A percentile compares a stretch with the other conserved stretches of the same genome.
phyloP scores from a whole-genome alignment of 768 basidiomycete genomes.

The Clitopilus passeckerianus region DNA sequence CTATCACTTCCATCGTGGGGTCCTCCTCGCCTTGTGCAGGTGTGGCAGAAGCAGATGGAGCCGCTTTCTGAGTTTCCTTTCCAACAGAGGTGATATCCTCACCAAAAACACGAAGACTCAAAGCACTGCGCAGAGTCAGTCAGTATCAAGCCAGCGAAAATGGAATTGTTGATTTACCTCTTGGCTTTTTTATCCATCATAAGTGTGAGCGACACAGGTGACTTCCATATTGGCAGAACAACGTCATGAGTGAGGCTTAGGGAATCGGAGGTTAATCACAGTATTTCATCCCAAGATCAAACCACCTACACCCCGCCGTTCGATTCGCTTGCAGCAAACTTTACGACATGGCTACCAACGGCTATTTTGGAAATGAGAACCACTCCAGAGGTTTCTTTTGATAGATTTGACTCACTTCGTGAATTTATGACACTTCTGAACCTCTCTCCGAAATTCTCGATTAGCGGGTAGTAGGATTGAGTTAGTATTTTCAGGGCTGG shows the following conservation, averaged over 20 bases:
- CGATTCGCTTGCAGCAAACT: slow-evolving; percentile 52
- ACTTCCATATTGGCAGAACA: slow-evolving; percentile 95
- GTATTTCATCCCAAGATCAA: not conserved
- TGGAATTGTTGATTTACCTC: slow-evolving; percentile 46
- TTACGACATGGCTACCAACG: slow-evolving; percentile 68
- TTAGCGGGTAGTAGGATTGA: slow-evolving; percentile 76
- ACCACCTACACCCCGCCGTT: slow-evolving; percentile 50
- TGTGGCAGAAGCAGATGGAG: not conserved
- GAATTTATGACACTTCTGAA: slow-evolving; percentile 52
- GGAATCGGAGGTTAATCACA: slow-evolving; percentile 1
- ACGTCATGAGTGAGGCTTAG: slow-evolving; percentile 72
- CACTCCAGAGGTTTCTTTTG: not conserved
- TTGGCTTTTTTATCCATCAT: slow-evolving; percentile 98
- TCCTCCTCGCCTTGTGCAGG: not conserved
- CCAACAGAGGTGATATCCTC: slow-evolving; percentile 64
- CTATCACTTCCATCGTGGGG: slow-evolving; percentile 4
- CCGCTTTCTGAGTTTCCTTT: slow-evolving; percentile 14
- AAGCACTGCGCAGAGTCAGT: slow-evolving; percentile 48
- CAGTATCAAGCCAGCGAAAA: slow-evolving; percentile 1
- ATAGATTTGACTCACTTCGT: slow-evolving; percentile 39
- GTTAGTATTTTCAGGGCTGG: slow-evolving; percentile 61
- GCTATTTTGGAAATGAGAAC: slow-evolving; percentile 29
- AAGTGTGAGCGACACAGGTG: slow-evolving; percentile 76
- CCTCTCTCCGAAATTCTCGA: slow-evolving; percentile 53
- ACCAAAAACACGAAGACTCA: slow-evolving; percentile 82